A percentile compares a stretch with the other conserved stretches of the same genome.
Evolutionary conservation across 2,329 filamentous ascomycete genomes (phyloP).

Genomic region (Trichophyton benhamiae): DNA sequence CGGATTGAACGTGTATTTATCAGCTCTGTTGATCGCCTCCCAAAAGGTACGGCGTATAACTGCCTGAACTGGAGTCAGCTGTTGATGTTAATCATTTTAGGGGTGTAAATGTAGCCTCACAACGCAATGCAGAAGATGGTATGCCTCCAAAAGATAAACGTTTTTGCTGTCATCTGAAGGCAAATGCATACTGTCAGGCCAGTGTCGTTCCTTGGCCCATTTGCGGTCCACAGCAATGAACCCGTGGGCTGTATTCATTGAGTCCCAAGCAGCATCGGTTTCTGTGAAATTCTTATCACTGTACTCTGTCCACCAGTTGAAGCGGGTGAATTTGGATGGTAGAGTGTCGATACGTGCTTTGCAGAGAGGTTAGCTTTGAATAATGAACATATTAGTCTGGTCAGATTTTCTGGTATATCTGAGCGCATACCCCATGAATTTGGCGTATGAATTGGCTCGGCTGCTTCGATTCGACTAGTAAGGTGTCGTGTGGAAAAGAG

Average conservation of each 20-base stretch:
- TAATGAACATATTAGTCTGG: no score
- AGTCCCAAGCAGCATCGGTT: conserved; percentile 15
- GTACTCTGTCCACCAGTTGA: neutral
- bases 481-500: neutral
- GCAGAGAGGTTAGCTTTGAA: no score
- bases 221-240: conserved; percentile 18
- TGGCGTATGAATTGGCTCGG: no score
- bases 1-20: neutral
- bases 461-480: no score
- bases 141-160: conserved; percentile 12
- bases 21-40: neutral
- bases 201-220: conserved; percentile 14
- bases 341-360: no score
- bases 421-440: no score
- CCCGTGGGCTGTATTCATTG: conserved; percentile 18
- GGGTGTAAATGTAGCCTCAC: neutral
- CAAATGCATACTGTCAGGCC: conserved; percentile 14
- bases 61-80: neutral
- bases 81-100: neutral
- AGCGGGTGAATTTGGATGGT: no score
- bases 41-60: neutral
- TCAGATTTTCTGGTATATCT: no score
- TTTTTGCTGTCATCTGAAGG: conserved; percentile 12
- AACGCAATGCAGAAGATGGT: neutral
- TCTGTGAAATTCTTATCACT: neutral